Evolutionary conservation across 768 basidiomycete species (phyloP).

Genomic region (Mycena filopes): DNA sequence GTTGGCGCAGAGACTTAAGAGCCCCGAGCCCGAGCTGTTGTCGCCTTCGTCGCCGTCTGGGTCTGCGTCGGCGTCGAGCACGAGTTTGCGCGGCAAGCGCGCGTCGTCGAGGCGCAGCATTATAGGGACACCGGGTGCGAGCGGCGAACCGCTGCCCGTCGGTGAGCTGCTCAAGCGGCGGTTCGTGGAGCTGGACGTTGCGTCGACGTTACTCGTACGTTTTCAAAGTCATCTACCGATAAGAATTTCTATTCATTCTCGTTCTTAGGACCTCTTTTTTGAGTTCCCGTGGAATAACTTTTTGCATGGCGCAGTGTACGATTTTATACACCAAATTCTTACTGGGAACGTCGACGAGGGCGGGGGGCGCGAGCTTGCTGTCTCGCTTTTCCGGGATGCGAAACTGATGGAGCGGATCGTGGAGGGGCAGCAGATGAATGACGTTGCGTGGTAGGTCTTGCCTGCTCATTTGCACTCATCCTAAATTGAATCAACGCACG

Average conservation of each 20-base stretch:
- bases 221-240: no score
- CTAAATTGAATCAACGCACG: no score
- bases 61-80: conserved; percentile 38
- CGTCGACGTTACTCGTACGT: conserved; percentile 82
- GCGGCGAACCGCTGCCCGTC: conserved; percentile 57
- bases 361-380: conserved; percentile 80
- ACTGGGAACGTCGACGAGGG: conserved; percentile 79
- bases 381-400: conserved; percentile 89
- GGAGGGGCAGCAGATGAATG: conserved; percentile 85
- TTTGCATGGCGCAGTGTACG: conserved; percentile 95
- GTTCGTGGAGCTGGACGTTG: conserved; percentile 79
- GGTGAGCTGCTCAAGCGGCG: conserved; percentile 86
- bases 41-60: background rate
- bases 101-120: conserved; percentile 57
- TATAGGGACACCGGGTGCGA: conserved; percentile 16
- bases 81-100: conserved; percentile 57
- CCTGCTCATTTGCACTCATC: conserved; percentile 7
- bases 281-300: conserved; percentile 98
- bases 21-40: conserved; percentile 40
- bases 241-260: conserved; percentile 14
- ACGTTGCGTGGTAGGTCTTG: conserved; percentile 70
- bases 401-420: conserved; percentile 86
- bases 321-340: conserved; percentile 93
- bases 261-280: conserved; percentile 87
- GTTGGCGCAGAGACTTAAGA: conserved; percentile 17